Evolutionary conservation across 805 yeast genomes (phyloP).

Genomic region (Clavispora asparagi): DNA sequence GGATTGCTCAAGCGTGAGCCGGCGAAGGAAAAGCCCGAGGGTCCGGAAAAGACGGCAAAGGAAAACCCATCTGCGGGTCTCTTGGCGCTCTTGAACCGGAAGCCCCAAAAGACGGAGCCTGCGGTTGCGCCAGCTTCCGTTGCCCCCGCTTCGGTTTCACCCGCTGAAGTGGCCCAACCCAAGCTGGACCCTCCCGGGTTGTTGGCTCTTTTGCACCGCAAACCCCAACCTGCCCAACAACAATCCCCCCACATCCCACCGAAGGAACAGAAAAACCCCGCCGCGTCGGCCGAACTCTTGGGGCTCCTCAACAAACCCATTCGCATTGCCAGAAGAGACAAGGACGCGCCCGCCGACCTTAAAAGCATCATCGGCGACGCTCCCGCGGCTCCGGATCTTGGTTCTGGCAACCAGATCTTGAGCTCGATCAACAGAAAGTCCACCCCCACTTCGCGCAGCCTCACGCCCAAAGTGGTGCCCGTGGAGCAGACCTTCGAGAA

Average conservation of each 20-base stretch:
- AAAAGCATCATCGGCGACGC: conserved; percentile 1
- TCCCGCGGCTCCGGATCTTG: neutral
- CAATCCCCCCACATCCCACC: too few relatives aligned
- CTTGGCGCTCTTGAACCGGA: neutral
- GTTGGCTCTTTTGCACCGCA: neutral
- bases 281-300: conserved; percentile 7
- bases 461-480: neutral
- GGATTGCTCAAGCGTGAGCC: too few relatives aligned
- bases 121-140: too few relatives aligned
- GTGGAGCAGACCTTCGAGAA: conserved; percentile 21
- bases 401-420: conserved; percentile 18
- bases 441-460: neutral
- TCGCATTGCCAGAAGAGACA: conserved; percentile 9
- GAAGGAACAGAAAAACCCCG: neutral
- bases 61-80: neutral
- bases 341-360: conserved; percentile 10
- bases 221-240: neutral
- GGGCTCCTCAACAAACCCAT: conserved; percentile 8
- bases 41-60: neutral
- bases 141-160: too few relatives aligned
- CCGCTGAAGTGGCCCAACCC: too few relatives aligned
- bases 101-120: too few relatives aligned
- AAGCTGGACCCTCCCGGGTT: neutral
- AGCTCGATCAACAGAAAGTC: conserved; percentile 8
- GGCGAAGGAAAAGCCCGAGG: too few relatives aligned